phyloP scores from a whole-genome alignment of 306 rosid species.

The Luffa aegyptiaca region DNA sequence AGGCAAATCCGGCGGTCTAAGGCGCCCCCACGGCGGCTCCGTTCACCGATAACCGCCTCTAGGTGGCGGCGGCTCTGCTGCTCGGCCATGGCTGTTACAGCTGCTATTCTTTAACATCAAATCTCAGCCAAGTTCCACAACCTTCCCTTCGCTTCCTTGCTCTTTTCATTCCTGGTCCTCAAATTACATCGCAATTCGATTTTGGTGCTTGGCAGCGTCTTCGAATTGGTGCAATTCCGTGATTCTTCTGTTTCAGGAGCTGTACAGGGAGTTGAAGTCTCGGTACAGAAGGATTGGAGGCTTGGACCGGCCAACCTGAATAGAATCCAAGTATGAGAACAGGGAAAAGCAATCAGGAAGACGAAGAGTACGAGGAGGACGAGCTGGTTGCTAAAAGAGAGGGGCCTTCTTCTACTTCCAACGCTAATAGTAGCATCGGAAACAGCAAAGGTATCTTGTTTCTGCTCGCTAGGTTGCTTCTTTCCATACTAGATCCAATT shows the following conservation, averaged over 20 bases:
- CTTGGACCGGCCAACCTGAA: neutral
- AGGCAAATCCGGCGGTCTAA: conserved; percentile 1
- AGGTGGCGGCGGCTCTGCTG: neutral
- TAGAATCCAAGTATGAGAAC: conserved; percentile 47
- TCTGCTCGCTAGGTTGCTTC: neutral
- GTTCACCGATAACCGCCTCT: conserved; percentile 1
- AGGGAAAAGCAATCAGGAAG: conserved; percentile 64
- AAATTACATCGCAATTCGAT: neutral
- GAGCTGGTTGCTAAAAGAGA: conserved; percentile 58
- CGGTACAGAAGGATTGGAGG: neutral
- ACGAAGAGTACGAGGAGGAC: conserved; percentile 85
- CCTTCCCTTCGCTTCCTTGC: neutral
- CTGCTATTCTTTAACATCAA: neutral
- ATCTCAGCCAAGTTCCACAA: neutral
- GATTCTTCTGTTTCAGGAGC: neutral
- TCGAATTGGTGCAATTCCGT: neutral
- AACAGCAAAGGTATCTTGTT: conserved; percentile 50
- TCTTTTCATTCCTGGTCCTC: neutral
- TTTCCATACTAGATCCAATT: neutral
- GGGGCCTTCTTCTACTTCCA: conserved; percentile 57
- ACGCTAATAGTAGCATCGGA: conserved; percentile 27
- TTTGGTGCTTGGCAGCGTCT: neutral
- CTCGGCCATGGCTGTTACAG: neutral
- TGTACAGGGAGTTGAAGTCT: neutral
- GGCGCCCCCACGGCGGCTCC: neutral